Percentiles rank a stretch among this genome's conserved stretches.
Evolutionary conservation across 306 rosid genomes (phyloP).

Genomic region (Corylus avellana): DNA sequence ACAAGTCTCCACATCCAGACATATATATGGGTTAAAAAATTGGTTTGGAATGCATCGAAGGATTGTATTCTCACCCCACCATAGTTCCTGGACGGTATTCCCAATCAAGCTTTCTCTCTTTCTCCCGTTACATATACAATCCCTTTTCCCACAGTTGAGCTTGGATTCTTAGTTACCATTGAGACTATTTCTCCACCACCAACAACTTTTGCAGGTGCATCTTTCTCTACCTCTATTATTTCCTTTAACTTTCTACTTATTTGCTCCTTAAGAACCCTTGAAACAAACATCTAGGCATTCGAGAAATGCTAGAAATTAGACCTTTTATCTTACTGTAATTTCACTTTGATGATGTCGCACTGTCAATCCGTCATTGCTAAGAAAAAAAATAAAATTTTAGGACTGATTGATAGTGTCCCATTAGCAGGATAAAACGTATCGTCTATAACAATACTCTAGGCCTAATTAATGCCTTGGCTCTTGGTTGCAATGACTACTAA

Average conservation of each 20-base stretch:
- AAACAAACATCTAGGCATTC: too few species aligned
- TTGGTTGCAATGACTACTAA: too few species aligned
- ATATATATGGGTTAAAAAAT: constrained; percentile 13
- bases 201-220: background rate
- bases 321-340: too few species aligned
- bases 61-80: background rate
- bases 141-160: background rate
- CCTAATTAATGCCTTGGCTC: background rate
- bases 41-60: constrained; percentile 30
- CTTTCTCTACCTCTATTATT: background rate
- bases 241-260: background rate
- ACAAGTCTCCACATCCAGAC: background rate
- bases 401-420: too few species aligned
- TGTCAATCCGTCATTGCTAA: too few species aligned
- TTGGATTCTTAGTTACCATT: background rate
- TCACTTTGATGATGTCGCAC: too few species aligned
- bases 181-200: background rate
- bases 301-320: too few species aligned
- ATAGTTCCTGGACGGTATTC: constrained; percentile 26
- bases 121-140: background rate
- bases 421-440: too few species aligned
- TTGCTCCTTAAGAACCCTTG: background rate
- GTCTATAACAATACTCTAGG: too few species aligned
- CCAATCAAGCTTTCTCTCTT: constrained; percentile 2
- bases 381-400: too few species aligned